Conservation (phyloP, 306 rosid genomes). For the Citrullus colocynthis region DNA sequence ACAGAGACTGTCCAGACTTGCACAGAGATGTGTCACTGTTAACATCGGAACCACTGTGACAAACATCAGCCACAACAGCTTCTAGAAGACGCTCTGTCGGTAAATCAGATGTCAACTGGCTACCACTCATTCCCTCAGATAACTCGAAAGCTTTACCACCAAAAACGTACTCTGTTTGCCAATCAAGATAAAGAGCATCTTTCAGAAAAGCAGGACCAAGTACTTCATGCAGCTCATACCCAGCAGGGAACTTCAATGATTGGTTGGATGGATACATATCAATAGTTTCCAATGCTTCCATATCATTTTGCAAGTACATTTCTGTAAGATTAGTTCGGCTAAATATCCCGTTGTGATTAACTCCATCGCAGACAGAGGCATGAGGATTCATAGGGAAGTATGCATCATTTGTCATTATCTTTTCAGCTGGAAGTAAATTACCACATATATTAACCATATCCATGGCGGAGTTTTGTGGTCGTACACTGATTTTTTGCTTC, state of each 20-base stretch:
- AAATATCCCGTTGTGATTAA: conserved; percentile 26
- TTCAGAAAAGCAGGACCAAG: conserved; percentile 74
- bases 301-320: conserved; percentile 21
- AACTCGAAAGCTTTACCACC: conserved; percentile 32
- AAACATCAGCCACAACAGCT: conserved; percentile 68
- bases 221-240: conserved; percentile 88
- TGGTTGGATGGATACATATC: conserved; percentile 25
- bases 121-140: conserved; percentile 36
- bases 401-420: conserved; percentile 26
- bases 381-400: conserved; percentile 32
- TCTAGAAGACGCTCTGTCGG: conserved; percentile 74
- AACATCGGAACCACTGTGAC: conserved; percentile 40
- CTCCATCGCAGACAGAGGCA: conserved; percentile 30
- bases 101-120: conserved; percentile 58
- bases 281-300: conserved; percentile 23
- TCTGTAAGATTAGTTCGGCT: conserved; percentile 27
- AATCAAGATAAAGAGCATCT: conserved; percentile 36
- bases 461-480: conserved; percentile 14
- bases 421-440: conserved; percentile 26
- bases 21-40: conserved; percentile 43
- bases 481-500: conserved; percentile 14
- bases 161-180: conserved; percentile 25
- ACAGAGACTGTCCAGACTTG: conserved; percentile 53
- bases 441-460: conserved; percentile 14
- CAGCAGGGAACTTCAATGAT: conserved; percentile 76